Conservation (phyloP, 192 early-diverging fungal genomes). For the Rhizoclosmatium globosum region DNA sequence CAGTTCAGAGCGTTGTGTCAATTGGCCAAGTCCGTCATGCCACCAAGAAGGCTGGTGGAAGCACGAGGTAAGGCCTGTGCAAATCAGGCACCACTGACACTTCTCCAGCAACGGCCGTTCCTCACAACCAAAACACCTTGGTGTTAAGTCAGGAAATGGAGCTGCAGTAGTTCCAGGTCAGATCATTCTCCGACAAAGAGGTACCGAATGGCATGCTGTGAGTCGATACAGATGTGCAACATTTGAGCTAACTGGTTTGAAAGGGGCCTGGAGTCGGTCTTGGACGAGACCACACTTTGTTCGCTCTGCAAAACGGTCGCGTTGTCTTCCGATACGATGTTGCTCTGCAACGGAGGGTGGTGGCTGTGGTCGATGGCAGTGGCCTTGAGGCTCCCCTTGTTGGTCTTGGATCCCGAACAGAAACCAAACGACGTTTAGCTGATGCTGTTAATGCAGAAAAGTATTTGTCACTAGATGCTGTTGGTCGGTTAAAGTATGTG, state of each 20-base stretch:
- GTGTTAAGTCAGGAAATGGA: conserved; percentile 55
- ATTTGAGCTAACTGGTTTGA: neutral
- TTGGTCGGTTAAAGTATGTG: conserved; percentile 48
- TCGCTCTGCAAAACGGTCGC: conserved; percentile 45
- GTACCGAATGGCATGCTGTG: conserved; percentile 54
- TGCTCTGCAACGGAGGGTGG: conserved; percentile 41
- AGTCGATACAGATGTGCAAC: neutral
- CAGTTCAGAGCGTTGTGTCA: neutral
- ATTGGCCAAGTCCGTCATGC: conserved; percentile 54
- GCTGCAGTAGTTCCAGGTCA: conserved; percentile 48
- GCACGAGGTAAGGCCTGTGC: conserved; percentile 15
- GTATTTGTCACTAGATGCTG: conserved; percentile 48
- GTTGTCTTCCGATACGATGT: conserved; percentile 60
- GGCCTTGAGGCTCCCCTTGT: conserved; percentile 25
- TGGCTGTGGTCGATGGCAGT: conserved; percentile 34
- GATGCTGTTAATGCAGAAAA: conserved; percentile 48
- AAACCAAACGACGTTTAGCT: conserved; percentile 53
- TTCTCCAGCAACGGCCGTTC: conserved; percentile 58
- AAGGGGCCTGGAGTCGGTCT: conserved; percentile 50
- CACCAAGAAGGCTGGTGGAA: conserved; percentile 62
- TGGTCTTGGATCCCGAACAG: conserved; percentile 35
- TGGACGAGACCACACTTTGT: conserved; percentile 58
- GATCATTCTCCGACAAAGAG: conserved; percentile 59
- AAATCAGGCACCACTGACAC: neutral
- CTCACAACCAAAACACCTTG: conserved; percentile 60